These are phyloP conservation scores for Tetragonia tetragonoides DNA, from an alignment of 148 eudicot genomes.

Conservation along the genomic window DNA sequence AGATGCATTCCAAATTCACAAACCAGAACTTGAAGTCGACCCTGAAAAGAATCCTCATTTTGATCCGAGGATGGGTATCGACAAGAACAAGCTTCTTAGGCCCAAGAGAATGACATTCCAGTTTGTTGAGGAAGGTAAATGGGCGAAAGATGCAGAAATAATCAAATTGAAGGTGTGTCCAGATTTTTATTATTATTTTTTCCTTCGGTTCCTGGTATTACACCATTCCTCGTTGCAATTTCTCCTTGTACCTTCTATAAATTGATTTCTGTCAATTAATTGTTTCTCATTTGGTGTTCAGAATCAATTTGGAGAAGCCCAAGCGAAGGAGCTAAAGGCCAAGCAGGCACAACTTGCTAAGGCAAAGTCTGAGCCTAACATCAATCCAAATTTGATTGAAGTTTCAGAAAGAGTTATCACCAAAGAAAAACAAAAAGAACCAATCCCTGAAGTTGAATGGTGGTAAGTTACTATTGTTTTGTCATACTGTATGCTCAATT, in stretches of 20 bases:
- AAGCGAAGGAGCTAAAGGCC: slow-evolving; percentile 82
- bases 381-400: slow-evolving; percentile 95
- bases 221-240: background rate
- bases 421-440: slow-evolving; percentile 78
- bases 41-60: slow-evolving; percentile 86
- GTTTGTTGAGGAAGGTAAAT: slow-evolving; percentile 99
- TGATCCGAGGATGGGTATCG: slow-evolving; percentile 89
- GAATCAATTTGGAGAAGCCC: slow-evolving; percentile 99
- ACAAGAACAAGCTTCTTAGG: slow-evolving; percentile 78
- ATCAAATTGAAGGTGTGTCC: slow-evolving; percentile 70
- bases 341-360: slow-evolving; percentile 95
- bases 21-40: slow-evolving; percentile 90
- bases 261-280: background rate
- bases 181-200: background rate
- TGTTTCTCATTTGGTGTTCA: slow-evolving; percentile 25
- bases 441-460: slow-evolving; percentile 95
- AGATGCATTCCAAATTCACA: slow-evolving; percentile 90
- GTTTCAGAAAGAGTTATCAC: slow-evolving; percentile 76
- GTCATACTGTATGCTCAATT: no score
- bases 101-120: slow-evolving; percentile 80
- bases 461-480: slow-evolving; percentile 54
- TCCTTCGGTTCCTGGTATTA: background rate
- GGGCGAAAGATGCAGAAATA: slow-evolving; percentile 93
- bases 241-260: background rate
- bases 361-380: slow-evolving; percentile 94